Base-by-base conservation (phyloP, 345 rosid species). In the Schrenkiella parvula region DNA sequence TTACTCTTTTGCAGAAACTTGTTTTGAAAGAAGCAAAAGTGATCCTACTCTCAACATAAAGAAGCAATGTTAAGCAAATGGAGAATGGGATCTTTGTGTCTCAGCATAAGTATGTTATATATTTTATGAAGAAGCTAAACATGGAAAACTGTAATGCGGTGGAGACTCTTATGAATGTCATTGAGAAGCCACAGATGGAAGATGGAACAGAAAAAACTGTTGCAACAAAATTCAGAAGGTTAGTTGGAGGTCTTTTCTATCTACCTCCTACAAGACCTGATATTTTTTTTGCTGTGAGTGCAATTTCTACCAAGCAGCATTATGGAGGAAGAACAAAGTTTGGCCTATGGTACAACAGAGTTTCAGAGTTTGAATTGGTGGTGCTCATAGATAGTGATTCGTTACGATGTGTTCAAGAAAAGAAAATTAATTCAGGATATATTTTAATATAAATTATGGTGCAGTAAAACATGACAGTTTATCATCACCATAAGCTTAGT, bases 61-160 rank as follows among this genome's bases (percentile, higher is more conserved):
- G 29, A 37, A 58, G 44, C 17, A 57, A 57, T 2, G 8, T 57
- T 34, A 58, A 44, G 65, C 78, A 63, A 32, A 35, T 15, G 68
- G 5, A 66, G 66, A 39, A 74, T 19, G 52, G 6, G 12, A 46
- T 43, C 10, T 43, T 43, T 14, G 18, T 54, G 38, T 54, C 59
- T 54, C 37, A 28, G 1, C 11, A 54, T 0, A 61, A 31, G 6
- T 31, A 31, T 31, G 34, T 1, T 1, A 5, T 8, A 31, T 0
- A 28, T 28, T 41, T 60, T 32, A 2, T 60, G 0, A 39, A 14
- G 4, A 60, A 4, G 50, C 39, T 62, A n/a, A 62, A 62, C 66
- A 62, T 62, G 66, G 0, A 1, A 1, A 25, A 25, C 0, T 62
- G 25, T 14, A 62, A 39, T 4, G 3, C 5, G 2, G 51, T 0